Evolutionary conservation across 2,329 filamentous ascomycete species (phyloP).

Genomic region (Fusarium palustre): DNA sequence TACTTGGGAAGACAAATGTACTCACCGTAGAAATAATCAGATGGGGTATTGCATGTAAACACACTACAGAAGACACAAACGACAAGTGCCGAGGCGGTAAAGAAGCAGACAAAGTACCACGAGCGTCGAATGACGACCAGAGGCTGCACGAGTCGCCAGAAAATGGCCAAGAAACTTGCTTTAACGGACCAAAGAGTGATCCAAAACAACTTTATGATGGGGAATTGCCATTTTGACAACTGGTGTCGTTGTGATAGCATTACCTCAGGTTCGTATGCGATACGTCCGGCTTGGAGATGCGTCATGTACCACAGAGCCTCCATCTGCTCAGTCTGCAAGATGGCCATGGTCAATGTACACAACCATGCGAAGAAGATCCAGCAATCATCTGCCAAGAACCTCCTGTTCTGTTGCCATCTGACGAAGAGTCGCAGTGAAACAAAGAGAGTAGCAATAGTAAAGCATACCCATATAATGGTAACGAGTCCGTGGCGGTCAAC

Average conservation of each 20-base stretch:
- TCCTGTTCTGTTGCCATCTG: constrained; percentile 22
- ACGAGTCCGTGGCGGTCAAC: constrained; percentile 10
- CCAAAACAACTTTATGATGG: constrained; percentile 34
- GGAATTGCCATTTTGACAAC: constrained; percentile 24
- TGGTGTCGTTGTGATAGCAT: neutral
- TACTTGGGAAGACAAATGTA: fast-evolving
- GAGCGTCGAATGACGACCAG: constrained; percentile 9
- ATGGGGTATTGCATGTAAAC: constrained; percentile 21
- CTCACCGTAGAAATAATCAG: constrained; percentile 18
- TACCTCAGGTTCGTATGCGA: neutral
- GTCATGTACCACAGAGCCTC: constrained; percentile 30
- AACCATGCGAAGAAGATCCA: constrained; percentile 30
- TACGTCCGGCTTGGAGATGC: constrained; percentile 2
- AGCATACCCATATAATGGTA: constrained; percentile 21
- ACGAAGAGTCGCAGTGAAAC: constrained; percentile 5
- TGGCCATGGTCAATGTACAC: constrained; percentile 22
- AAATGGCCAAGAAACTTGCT: constrained; percentile 24
- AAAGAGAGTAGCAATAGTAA: constrained; percentile 18
- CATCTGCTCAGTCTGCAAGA: constrained; percentile 32
- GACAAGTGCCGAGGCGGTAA: neutral
- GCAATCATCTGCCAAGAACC: constrained; percentile 26
- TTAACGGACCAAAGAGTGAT: constrained; percentile 32
- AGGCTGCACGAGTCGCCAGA: constrained; percentile 19
- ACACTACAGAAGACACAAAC: constrained; percentile 20
- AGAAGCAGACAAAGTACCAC: constrained; percentile 22